Evolutionary conservation across 78 protist species (phyloP), one percentile per base, ranked within the genome.

Genomic region (Dictyostelium firmibasis): DNA sequence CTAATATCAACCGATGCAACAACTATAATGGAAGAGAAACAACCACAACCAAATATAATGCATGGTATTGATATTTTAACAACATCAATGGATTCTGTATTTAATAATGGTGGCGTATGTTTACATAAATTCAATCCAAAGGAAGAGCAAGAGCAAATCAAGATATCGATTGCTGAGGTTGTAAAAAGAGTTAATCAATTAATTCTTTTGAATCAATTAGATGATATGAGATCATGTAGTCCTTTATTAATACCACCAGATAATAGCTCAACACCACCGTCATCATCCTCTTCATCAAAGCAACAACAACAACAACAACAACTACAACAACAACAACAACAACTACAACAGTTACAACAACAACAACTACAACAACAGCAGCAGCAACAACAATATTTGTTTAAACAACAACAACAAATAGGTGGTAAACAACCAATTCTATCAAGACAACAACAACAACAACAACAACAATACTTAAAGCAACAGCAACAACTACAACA

Each of bases 121-220:
- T 6, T 20, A 13, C 94, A 89, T 50, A 69, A 18, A 20, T 81
- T 44, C 27, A 81, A 69, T 70, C 87, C 84, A 20, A 50, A 20
- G 4, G 76, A 31, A 64, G 85, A 47, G 10, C 67, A 81, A 50
- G 94, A 78, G 27, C 27, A 33, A 10, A 38, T 89, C 3, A 23
- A 60, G 18, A 5, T 81, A 6, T 31, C 78, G 2, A 25, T 89
- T 36, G 87, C 83, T 2, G 86, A 89, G 7, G 74, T 89, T 23
- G 70, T 89, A 3, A 36, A 41, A 44, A 16, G 96, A 33, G 92
- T 93, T 57, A 93, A 93, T 57, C 91, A 86, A 75, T 33, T 93
- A 85, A 85, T 93, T 1, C 53, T 93, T 10, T 44, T 93, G 4
- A 83, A 83, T 50, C 92, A 85, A 85, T 33, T 93, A 13, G 89